Conservation (phyloP, 805 yeast species). For the Zygotorulaspora chibaensis region DNA sequence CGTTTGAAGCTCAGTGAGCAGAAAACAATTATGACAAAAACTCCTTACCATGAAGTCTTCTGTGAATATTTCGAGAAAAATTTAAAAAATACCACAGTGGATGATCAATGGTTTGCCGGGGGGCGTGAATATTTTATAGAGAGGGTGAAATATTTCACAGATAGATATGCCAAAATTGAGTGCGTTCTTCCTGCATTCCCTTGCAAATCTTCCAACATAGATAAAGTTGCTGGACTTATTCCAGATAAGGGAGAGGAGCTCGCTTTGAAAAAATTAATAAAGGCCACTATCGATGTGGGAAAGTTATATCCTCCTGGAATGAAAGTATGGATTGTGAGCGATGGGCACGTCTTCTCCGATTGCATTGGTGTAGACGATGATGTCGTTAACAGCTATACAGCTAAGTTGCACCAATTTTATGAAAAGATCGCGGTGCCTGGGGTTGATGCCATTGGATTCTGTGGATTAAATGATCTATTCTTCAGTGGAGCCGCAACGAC, state of each 20-base stretch:
- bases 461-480: slow-evolving; percentile 41
- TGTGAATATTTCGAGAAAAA: slow-evolving; percentile 44
- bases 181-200: slow-evolving; percentile 63
- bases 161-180: slow-evolving; percentile 45
- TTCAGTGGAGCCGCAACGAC: slow-evolving; percentile 30
- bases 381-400: slow-evolving; percentile 47
- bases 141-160: slow-evolving; percentile 45
- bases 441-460: slow-evolving; percentile 37
- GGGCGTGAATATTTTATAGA: slow-evolving; percentile 44
- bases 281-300: slow-evolving; percentile 30
- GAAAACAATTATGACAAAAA: slow-evolving; percentile 9
- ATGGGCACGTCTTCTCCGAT: slow-evolving; percentile 63
- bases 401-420: slow-evolving; percentile 43
- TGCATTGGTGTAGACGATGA: slow-evolving; percentile 59
- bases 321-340: slow-evolving; percentile 54
- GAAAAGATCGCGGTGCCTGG: slow-evolving; percentile 33
- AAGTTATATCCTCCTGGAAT: slow-evolving; percentile 53
- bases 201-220: slow-evolving; percentile 54
- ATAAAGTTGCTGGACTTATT: slow-evolving; percentile 44
- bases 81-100: slow-evolving; percentile 44
- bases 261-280: slow-evolving; percentile 39
- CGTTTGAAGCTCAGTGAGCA: slow-evolving; percentile 27
- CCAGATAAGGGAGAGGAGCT: slow-evolving; percentile 55
- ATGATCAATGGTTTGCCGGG: slow-evolving; percentile 48
- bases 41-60: slow-evolving; percentile 29